These are phyloP conservation scores for Spergularia azorica DNA, from an alignment of 179 eudicot species.

Conservation along the genomic window DNA sequence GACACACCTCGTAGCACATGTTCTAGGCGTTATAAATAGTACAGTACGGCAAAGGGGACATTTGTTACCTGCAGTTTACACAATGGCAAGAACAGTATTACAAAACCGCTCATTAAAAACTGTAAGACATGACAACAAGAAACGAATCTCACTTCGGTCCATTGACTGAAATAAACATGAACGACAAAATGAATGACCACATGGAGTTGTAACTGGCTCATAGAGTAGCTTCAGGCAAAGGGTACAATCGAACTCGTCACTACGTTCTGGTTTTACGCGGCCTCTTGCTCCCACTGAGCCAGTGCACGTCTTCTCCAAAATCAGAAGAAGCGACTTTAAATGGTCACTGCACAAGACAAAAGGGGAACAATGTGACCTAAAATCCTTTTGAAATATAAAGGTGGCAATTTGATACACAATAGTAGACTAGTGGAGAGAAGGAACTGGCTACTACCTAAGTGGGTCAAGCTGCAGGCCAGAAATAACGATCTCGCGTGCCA, in stretches of 20 bases:
- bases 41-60: conserved; percentile 97
- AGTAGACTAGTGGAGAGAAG: conserved; percentile 8
- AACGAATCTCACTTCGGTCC: conserved; percentile 77
- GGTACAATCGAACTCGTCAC: conserved; percentile 96
- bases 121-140: neutral
- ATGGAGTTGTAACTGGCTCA: conserved; percentile 97
- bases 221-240: conserved; percentile 89
- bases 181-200: conserved; percentile 99
- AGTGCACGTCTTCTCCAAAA: conserved; percentile 51
- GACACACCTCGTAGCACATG: conserved; percentile 80
- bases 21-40: conserved; percentile 83
- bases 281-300: conserved; percentile 42
- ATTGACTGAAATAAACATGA: conserved; percentile 96
- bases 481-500: conserved; percentile 65
- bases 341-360: conserved; percentile 38
- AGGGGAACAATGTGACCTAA: conserved; percentile 7
- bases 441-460: conserved; percentile 49
- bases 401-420: conserved; percentile 12
- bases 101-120: neutral
- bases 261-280: conserved; percentile 67
- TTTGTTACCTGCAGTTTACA: conserved; percentile 68
- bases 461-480: conserved; percentile 95
- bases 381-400: neutral
- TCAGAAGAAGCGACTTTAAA: conserved; percentile 52
- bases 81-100: conserved; percentile 27